Percentiles rank a stretch among this genome's conserved stretches.
phyloP scores from a whole-genome alignment of 2,329 filamentous ascomycete genomes.

The Aureobasidium lini region DNA sequence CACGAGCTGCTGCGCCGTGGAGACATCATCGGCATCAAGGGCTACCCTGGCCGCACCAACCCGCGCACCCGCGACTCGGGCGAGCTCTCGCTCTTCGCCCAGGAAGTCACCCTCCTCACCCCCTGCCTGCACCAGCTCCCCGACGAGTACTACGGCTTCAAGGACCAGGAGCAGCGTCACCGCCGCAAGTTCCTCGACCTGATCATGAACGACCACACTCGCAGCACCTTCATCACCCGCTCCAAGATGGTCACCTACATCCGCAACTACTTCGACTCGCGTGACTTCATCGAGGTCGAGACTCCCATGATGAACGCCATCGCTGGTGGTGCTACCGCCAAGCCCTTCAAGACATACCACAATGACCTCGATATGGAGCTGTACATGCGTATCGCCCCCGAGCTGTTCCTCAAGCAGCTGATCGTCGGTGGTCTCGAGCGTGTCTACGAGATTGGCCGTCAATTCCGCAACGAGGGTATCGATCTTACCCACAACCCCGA shows the following conservation, averaged over 20 bases:
- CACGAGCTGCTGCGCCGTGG: constrained; percentile 84
- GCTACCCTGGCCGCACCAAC: constrained; percentile 75
- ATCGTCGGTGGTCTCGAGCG: constrained; percentile 90
- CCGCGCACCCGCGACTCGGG: constrained; percentile 85
- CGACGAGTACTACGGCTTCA: constrained; percentile 88
- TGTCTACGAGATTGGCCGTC: constrained; percentile 91
- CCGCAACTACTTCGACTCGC: constrained; percentile 72
- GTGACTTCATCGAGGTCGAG: constrained; percentile 88
- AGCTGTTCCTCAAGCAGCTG: constrained; percentile 93
- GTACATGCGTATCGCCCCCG: constrained; percentile 89
- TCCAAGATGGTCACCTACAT: constrained; percentile 85
- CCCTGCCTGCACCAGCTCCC: constrained; percentile 89
- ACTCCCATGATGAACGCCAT: constrained; percentile 97
- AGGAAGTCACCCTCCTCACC: constrained; percentile 74
- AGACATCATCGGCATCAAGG: constrained; percentile 84
- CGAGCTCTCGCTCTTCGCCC: constrained; percentile 89
- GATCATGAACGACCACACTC: constrained; percentile 87
- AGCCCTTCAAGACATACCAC: constrained; percentile 91
- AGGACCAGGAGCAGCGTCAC: constrained; percentile 89
- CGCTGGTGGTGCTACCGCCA: constrained; percentile 89
- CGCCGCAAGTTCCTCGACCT: constrained; percentile 91
- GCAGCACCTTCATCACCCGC: constrained; percentile 76
- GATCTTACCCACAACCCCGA: constrained; percentile 96
- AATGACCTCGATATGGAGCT: constrained; percentile 94
- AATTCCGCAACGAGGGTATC: constrained; percentile 90